Base-by-base conservation (phyloP, 345 rosid species). In the Sonneratia caseolaris region DNA sequence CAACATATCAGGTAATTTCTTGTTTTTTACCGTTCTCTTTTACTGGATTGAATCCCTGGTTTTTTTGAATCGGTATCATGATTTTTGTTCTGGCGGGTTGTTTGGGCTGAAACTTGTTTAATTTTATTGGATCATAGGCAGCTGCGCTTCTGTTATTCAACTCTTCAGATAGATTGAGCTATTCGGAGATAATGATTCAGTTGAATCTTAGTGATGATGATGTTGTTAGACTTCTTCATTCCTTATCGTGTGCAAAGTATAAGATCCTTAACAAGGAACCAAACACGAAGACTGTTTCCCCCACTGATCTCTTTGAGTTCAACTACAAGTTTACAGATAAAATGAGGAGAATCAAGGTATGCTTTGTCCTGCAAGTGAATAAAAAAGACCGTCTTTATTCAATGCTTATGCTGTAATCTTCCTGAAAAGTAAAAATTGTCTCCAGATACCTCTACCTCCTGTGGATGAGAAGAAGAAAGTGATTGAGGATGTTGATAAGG, bases 271-370 rank as follows among this genome's bases (percentile, higher is more conserved):
- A 37, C 32, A 90, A 88, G 78, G 91, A 88, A 51, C 88, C 93
- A 40, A 82, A 70, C 77, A 81, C 91, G n/a, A 90, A 87, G 81
- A 83, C 78, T 55, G 78, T 90, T 22, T 81, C 88, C 13, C 85
- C 82, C 72, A 71, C 79, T 16, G 96, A 90, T 72, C 68, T 51
- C 74, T 90, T 90, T 73, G 88, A 88, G 75, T 85, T 90, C 82
- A 90, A 90, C 81, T 75, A 80, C 73, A 96, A 88, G 80, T 96
- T 96, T 78, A 87, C 89, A 0, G 95, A 96, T 75, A 84, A 87
- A 80, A 82, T 92, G 99, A 84, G 96, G 85, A 91, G 98, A 83
- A 92, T 96, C 69, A 92, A 92, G 97, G 99, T 92, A 19, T 27
- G 66, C 66, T 24, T 24, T 24, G 66, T 32, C 1, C 37, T 22